These are phyloP conservation scores for Boletales sp. DNA, from an alignment of 768 basidiomycete genomes.

Conservation along the genomic window DNA sequence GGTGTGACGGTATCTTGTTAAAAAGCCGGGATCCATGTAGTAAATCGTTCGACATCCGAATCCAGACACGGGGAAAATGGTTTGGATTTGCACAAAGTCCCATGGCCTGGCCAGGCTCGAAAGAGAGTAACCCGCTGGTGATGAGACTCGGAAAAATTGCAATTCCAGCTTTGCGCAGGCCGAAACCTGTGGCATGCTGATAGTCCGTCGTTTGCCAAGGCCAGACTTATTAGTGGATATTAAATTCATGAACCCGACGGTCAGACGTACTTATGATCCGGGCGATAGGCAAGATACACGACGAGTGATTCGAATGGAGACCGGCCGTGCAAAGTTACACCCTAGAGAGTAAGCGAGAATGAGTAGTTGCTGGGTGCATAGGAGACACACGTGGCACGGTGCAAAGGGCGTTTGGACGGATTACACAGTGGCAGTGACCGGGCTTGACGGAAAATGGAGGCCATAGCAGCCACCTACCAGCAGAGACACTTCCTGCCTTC, in stretches of 20 bases:
- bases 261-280: too few relatives aligned
- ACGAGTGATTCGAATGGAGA: neutral
- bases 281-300: too few relatives aligned
- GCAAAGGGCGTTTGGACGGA: neutral
- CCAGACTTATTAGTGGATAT: too few relatives aligned
- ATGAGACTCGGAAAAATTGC: slow-evolving; percentile 3
- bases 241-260: too few relatives aligned
- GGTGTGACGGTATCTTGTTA: too few relatives aligned
- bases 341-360: neutral
- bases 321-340: neutral
- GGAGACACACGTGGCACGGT: neutral
- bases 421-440: too few relatives aligned
- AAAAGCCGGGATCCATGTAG: neutral
- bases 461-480: too few relatives aligned
- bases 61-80: neutral
- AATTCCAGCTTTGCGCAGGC: neutral
- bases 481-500: too few relatives aligned
- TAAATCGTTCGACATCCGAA: neutral
- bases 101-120: neutral
- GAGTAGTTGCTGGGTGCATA: neutral
- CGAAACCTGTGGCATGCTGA: too few relatives aligned
- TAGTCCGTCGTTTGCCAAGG: too few relatives aligned
- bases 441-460: too few relatives aligned
- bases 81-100: neutral
- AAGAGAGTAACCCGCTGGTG: neutral